These are phyloP conservation scores for Inosperma sp. DNA, from an alignment of 768 basidiomycete species.

Conservation along the genomic window DNA sequence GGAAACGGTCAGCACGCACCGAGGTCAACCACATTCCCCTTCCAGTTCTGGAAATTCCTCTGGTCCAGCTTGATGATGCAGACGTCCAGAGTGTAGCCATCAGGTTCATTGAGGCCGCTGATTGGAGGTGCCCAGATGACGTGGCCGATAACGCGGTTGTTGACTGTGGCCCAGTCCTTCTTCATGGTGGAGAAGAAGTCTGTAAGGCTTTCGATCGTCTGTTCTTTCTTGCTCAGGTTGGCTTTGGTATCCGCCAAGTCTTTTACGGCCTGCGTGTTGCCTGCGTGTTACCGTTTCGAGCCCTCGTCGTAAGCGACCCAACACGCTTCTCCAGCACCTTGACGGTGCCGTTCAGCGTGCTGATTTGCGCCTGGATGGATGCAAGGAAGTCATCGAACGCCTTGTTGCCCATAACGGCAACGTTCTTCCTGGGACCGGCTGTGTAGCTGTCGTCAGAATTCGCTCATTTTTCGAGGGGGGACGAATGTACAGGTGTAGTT, in stretches of 20 bases:
- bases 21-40: neutral
- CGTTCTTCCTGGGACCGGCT: constrained; percentile 29
- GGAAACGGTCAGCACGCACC: neutral
- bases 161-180: constrained; percentile 29
- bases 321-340: neutral
- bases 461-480: constrained; percentile 22
- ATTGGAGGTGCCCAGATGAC: constrained; percentile 36
- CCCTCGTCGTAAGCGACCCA: neutral
- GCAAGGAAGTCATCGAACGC: constrained; percentile 26
- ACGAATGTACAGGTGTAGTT: constrained; percentile 25
- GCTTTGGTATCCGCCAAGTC: neutral
- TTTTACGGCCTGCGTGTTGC: neutral
- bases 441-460: constrained; percentile 23
- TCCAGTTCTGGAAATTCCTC: neutral
- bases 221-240: no score
- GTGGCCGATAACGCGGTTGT: constrained; percentile 35
- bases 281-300: neutral
- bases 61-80: neutral
- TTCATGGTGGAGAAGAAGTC: constrained; percentile 27
- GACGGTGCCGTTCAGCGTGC: neutral
- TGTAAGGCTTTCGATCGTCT: no score
- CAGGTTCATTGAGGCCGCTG: constrained; percentile 11
- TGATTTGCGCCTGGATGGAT: constrained; percentile 1
- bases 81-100: neutral
- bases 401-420: constrained; percentile 29